Conservation (phyloP, 2,329 filamentous ascomycete genomes). For the Pestalotiopsis sp. region DNA sequence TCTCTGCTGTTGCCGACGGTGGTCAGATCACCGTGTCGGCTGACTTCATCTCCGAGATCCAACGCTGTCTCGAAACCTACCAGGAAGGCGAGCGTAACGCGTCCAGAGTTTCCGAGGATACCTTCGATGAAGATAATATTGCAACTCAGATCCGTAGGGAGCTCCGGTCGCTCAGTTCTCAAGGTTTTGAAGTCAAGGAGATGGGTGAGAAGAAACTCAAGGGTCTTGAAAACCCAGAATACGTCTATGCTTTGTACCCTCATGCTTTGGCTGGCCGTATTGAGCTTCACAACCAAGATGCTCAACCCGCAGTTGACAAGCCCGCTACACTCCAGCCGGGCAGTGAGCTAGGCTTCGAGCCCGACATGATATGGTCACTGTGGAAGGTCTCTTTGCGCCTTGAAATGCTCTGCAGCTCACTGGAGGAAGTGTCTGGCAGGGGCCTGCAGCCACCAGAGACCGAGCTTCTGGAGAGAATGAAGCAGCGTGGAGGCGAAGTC, state of each 20-base stretch:
- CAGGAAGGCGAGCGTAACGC: slow-evolving; percentile 78
- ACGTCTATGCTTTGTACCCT: slow-evolving; percentile 93
- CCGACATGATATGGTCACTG: slow-evolving; percentile 82
- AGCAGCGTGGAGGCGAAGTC: slow-evolving; percentile 74
- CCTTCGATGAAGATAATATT: slow-evolving; percentile 73
- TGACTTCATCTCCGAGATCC: slow-evolving; percentile 95
- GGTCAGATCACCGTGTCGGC: slow-evolving; percentile 96
- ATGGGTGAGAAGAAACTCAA: slow-evolving; percentile 95
- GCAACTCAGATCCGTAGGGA: slow-evolving; percentile 83
- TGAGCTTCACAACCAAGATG: slow-evolving; percentile 61
- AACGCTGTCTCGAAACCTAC: slow-evolving; percentile 85
- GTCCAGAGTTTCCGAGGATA: slow-evolving; percentile 71
- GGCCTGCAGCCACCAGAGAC: slow-evolving; percentile 79
- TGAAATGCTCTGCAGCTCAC: slow-evolving; percentile 87
- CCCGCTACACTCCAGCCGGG: slow-evolving; percentile 64
- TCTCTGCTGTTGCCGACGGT: slow-evolving; percentile 91
- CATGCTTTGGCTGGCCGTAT: slow-evolving; percentile 83
- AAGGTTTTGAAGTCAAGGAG: slow-evolving; percentile 96
- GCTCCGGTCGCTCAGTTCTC: slow-evolving; percentile 80
- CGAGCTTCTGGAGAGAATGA: slow-evolving; percentile 73
- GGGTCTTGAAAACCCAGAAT: slow-evolving; percentile 94
- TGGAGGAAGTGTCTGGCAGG: slow-evolving; percentile 70
- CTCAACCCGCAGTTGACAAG: slow-evolving; percentile 46
- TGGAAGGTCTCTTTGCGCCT: slow-evolving; percentile 88
- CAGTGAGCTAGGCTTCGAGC: slow-evolving; percentile 74